These are phyloP conservation scores for Trichoderma asperellum DNA, from an alignment of 2,329 filamentous ascomycete genomes.

Conservation along the genomic window DNA sequence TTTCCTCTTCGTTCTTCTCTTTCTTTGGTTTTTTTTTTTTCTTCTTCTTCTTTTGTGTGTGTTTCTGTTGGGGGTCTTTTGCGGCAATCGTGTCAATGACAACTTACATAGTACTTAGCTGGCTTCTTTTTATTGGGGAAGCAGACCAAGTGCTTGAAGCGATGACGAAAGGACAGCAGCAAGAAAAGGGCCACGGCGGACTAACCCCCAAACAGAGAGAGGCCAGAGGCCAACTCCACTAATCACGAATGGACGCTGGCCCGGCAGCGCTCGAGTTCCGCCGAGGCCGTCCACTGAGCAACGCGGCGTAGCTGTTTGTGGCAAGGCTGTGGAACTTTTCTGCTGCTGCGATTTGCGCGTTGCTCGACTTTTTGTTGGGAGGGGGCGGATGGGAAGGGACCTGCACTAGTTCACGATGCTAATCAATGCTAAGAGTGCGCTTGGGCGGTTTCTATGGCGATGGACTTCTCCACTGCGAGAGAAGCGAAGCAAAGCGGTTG, in stretches of 20 bases:
- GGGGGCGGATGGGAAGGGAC: neutral
- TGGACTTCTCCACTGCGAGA: neutral
- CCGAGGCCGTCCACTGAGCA: neutral
- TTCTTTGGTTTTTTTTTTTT: neutral
- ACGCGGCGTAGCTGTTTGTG: neutral
- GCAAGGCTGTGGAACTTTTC: conserved; percentile 29
- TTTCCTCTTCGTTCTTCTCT: neutral
- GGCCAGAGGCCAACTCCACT: neutral
- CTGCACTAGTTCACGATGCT: neutral
- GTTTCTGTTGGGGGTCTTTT: conserved; percentile 5
- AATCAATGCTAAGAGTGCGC: neutral
- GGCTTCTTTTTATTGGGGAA: neutral
- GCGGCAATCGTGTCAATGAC: neutral
- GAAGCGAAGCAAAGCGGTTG: too few species aligned
- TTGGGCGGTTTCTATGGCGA: neutral
- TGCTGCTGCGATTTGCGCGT: neutral
- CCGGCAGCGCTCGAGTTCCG: neutral
- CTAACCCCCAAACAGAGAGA: neutral
- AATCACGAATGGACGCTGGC: neutral
- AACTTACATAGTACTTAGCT: conserved; percentile 3
- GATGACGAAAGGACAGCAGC: conserved; percentile 29
- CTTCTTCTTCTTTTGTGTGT: too few species aligned
- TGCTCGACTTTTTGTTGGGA: conserved; percentile 38
- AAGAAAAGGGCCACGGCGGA: conserved; percentile 2
- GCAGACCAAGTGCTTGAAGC: neutral